Base-by-base conservation (phyloP, 2,329 filamentous ascomycete species). In the Xenoacremonium recifei region DNA sequence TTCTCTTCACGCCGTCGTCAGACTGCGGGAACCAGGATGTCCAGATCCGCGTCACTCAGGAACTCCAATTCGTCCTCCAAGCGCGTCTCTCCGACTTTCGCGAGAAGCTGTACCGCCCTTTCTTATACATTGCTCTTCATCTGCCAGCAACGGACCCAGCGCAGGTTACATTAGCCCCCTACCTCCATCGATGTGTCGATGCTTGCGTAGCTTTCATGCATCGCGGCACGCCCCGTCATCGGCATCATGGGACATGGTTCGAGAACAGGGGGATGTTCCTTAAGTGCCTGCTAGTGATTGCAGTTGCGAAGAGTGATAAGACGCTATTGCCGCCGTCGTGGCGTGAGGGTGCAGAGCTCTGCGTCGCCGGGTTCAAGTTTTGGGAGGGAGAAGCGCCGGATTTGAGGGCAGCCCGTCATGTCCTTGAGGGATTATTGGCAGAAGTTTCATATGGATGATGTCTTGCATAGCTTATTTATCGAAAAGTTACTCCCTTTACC, bases 191-290 rank as follows among this genome's bases (percentile, higher is more conserved):
- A 37, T 45, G 45, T 21, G 21, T 48, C 2, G 32, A 45, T 5
- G 11, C 44, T 1, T 42, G 38, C 15, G 35, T 48, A n/a, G 23
- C 44, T 13, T 16, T 38, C 36, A 21, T 21, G 38, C 16, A 29
- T 23, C 6, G 16, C 19, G 3, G 21, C 18, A 13, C 21, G 23
- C 2, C 40, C 33, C 23, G 49, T 34, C 48, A 58, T 35, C 40
- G 56, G 9, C 56, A 57, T 29, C 56, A 60, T 23, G 57, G 56
- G 3, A 49, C 53, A 1, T 60, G 57, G 56, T 60, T 49, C 19
- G 50, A 50, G 15, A 34, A 53, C 21, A 51, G 56, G 3, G 49
- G 47, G 25, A 44, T 51, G 21, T 18, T 19, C 39, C 5, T 21
- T 39, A 21, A 36, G 20, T 18, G 41, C 36, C 7, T 35, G 21